These are phyloP conservation scores for Panaeolus cyanescens DNA, from an alignment of 768 basidiomycete species.

Conservation along the genomic window DNA sequence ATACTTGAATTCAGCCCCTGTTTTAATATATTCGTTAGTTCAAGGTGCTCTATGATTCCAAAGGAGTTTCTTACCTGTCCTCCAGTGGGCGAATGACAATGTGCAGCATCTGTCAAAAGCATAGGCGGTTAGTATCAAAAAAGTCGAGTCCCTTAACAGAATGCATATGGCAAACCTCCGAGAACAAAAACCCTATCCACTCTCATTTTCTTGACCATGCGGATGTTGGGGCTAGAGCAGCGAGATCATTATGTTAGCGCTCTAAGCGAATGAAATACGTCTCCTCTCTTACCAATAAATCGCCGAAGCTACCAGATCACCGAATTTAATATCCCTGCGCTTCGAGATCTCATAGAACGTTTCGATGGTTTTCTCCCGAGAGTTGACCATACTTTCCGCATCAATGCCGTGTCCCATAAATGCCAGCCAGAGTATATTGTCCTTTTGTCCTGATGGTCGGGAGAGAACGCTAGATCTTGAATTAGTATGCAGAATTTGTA, in stretches of 20 bases:
- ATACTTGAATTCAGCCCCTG: constrained; percentile 35
- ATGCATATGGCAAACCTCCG: constrained; percentile 20
- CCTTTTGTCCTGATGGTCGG: constrained; percentile 13
- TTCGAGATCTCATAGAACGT: constrained; percentile 25
- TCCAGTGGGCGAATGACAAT: constrained; percentile 35
- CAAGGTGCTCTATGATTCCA: background rate
- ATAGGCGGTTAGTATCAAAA: background rate
- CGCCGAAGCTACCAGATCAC: constrained; percentile 28
- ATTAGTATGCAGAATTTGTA: too few species aligned
- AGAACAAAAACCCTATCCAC: constrained; percentile 18
- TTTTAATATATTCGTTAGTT: background rate
- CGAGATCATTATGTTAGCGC: background rate
- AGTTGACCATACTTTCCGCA: constrained; percentile 6
- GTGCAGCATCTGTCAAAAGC: constrained; percentile 28
- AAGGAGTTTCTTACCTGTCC: constrained; percentile 22
- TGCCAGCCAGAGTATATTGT: constrained; percentile 10
- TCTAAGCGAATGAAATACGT: background rate
- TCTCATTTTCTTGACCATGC: constrained; percentile 18
- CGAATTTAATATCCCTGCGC: constrained; percentile 23
- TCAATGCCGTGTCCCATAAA: constrained; percentile 13
- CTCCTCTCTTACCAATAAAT: constrained; percentile 22
- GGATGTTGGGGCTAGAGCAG: constrained; percentile 18
- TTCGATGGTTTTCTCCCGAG: constrained; percentile 17
- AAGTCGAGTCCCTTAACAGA: background rate
- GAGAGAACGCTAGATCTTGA: constrained; percentile 11